A percentile compares a stretch with the other conserved stretches of the same genome.
phyloP scores from a whole-genome alignment of 2,329 filamentous ascomycete species.

The Pseudonectria foliicola region DNA sequence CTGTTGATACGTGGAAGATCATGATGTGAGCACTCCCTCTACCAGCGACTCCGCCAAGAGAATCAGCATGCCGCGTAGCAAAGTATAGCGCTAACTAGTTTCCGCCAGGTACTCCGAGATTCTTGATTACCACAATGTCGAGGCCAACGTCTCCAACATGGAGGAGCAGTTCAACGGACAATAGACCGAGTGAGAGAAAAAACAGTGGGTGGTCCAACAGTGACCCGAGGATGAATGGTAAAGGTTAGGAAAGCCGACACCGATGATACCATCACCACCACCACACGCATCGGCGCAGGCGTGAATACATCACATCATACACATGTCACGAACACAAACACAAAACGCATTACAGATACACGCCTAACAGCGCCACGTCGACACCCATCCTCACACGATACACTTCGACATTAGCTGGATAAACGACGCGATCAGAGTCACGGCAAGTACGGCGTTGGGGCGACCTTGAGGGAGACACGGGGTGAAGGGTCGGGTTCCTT shows the following conservation, averaged over 20 bases:
- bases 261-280: slow-evolving; percentile 30
- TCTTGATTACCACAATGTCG: slow-evolving; percentile 95
- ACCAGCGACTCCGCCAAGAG: background rate
- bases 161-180: slow-evolving; percentile 32
- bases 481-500: slow-evolving; percentile 9
- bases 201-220: background rate
- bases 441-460: slow-evolving; percentile 23
- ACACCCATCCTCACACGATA: no score
- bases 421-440: background rate
- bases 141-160: slow-evolving; percentile 39
- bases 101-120: slow-evolving; percentile 96
- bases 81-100: background rate
- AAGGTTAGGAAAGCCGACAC: slow-evolving; percentile 2
- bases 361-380: no score
- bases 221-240: background rate
- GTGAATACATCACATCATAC: slow-evolving; percentile 3
- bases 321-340: slow-evolving; percentile 6
- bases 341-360: slow-evolving; percentile 1
- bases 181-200: slow-evolving; percentile 15
- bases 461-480: slow-evolving; percentile 13
- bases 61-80: slow-evolving; percentile 4
- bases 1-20: slow-evolving; percentile 99
- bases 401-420: no score
- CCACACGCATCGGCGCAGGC: slow-evolving; percentile 7
- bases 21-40: slow-evolving; percentile 72